Base-by-base conservation (phyloP, 345 rosid genomes). In the Ceriops zippeliana region DNA sequence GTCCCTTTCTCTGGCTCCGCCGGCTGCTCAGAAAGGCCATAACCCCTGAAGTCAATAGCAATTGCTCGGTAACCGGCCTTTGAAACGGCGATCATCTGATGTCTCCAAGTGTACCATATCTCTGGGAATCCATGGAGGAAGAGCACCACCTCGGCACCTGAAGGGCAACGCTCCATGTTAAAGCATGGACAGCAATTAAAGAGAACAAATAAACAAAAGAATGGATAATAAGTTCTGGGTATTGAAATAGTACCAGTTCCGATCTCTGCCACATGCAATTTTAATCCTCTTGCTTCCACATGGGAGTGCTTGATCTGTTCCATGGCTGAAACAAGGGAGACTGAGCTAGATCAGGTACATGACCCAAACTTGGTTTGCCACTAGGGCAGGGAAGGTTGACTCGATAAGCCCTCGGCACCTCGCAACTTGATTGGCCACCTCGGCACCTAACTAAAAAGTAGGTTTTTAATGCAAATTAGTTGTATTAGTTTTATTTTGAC, bases 231-330 rank as follows among this genome's bases (percentile, higher is more conserved):
- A 32, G n/a, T 32, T 15, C 34, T 9, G 20, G 28, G 16, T 9
- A 20, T n/a, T 20, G 4, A 26, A 21, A 20, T 38, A 34, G 5
- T 78, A 83, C 78, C 87, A 22, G 72, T 76, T 62, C 87, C 86
- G 42, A 70, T 69, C 65, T 83, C 84, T 10, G 87, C 87, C 2
- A 86, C 80, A 58, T 83, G 87, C 34, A 83, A 82, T 19, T 78
- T 76, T 24, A 82, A 34, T 49, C 85, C 90, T 69, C 81, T 68
- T 6, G 77, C 80, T 62, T 73, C 66, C 0, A 84, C 67, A 68
- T 75, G 73, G 64, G 26, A 62, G 77, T 84, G 87, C 78, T 77
- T 73, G 63, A 86, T 78, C 67, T 68, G 62, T 8, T 86, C 86
- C 85, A 80, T 83, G 16, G 63, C 10, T 38, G 61, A 31, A 19